Conservation (phyloP, 1,139 yeast genomes). For the Hemisphaericaspora xylanilytica region DNA sequence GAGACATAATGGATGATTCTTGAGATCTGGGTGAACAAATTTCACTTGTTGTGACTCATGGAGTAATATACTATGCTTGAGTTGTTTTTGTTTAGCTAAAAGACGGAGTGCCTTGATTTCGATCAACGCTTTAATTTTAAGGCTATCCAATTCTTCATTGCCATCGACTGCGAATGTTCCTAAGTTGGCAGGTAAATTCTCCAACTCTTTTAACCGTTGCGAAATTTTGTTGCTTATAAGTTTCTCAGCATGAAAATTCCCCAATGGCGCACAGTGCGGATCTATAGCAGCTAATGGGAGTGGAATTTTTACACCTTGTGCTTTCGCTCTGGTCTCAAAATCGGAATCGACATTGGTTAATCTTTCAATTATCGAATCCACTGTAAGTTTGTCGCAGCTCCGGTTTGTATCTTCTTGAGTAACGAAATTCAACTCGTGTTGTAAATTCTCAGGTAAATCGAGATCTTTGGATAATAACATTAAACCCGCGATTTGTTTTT, state of each 20-base stretch:
- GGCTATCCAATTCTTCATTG: constrained; percentile 31
- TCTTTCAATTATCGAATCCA: constrained; percentile 16
- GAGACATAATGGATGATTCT: constrained; percentile 50
- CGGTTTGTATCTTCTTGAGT: constrained; percentile 4
- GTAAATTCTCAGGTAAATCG: constrained; percentile 60
- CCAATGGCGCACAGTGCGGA: constrained; percentile 31
- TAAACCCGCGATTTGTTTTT: constrained; percentile 70
- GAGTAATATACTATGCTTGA: constrained; percentile 71
- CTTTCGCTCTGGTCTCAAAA: constrained; percentile 30
- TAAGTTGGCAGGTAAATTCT: constrained; percentile 69
- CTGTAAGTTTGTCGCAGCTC: constrained; percentile 6
- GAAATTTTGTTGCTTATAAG: constrained; percentile 55
- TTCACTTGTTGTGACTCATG: constrained; percentile 66
- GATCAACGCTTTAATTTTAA: constrained; percentile 65
- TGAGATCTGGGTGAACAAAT: constrained; percentile 45
- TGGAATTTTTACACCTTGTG: constrained; percentile 33
- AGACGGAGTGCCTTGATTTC: constrained; percentile 82
- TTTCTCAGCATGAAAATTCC: constrained; percentile 47
- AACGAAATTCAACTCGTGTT: constrained; percentile 16
- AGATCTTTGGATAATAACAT: constrained; percentile 75
- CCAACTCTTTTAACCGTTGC: constrained; percentile 73
- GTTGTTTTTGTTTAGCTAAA: constrained; percentile 77
- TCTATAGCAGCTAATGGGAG: constrained; percentile 19
- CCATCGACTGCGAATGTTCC: constrained; percentile 53
- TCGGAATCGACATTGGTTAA: constrained; percentile 13